Evolutionary conservation across 164 flowering plant genomes (phyloP), one percentile per base, ranked within the genome.

Genomic region (Litsea cubeba): DNA sequence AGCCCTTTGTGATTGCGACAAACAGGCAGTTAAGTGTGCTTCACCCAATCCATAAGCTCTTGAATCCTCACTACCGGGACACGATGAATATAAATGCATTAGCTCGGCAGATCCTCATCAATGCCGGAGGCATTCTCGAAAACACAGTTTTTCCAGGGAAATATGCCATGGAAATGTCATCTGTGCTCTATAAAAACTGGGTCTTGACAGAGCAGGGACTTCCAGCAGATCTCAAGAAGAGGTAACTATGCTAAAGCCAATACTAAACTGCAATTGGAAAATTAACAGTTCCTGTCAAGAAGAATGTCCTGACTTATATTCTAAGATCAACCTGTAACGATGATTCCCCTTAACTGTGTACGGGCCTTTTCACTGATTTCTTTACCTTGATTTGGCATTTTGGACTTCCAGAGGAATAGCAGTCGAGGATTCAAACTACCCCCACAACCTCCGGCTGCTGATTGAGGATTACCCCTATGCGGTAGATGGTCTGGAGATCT

Each of bases 381-480:
- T 40, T 40, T 40, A 40, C 46, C 46, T 40, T 40, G 46, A 40
- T 40, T 40, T 40, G 46, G 46, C 46, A 5, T 40, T 40, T 40
- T 40, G 46, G 46, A 40, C 35, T 71, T 82, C 23, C 88, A 92
- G 97, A 80, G 95, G 95, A 74, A 70, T 91, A 50, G 96, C 97
- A 54, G 86, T 87, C 35, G 76, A 73, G 54, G 98, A 90, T 74
- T 35, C 84, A n/a, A 81, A 71, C 51, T 20, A 65, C 62, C 95
- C 87, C 8, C 87, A 87, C 62, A 90, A 90, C 26, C 86, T 93
- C 23, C 84, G 81, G 71, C 89, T 95, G 35, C 73, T 88, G 73
- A 86, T 93, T 24, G 86, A 90, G 78, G 97, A 93, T 74, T 93
- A 94, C 77, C 98, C 98, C 0, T 92, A 75, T 74, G 97, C 97